A percentile compares a stretch with the other conserved stretches of the same genome.
phyloP scores from a whole-genome alignment of 2,329 filamentous ascomycete species.

The Ascomycota sp. region DNA sequence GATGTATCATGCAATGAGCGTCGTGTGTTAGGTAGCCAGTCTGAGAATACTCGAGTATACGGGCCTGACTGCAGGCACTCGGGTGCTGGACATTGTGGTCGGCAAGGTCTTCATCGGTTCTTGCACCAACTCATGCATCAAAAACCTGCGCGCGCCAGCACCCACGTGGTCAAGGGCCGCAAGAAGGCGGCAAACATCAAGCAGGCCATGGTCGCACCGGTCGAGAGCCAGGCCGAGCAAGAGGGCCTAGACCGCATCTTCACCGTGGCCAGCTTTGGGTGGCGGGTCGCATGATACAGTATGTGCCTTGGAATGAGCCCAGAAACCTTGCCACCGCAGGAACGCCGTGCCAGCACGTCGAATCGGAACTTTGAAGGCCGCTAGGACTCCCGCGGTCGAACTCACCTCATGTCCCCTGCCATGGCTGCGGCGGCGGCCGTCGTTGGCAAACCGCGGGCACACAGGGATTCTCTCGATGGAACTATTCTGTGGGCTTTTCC shows the following conservation, averaged over 20 bases:
- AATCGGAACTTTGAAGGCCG: constrained; percentile 97
- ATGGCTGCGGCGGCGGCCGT: constrained; percentile 90
- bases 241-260: constrained; percentile 93
- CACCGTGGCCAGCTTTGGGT: constrained; percentile 79
- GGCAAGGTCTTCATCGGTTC: constrained; percentile 98
- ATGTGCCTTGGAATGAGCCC: constrained; percentile 99
- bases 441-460: constrained; percentile 76
- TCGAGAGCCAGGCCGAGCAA: constrained; percentile 77
- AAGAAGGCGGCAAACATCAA: constrained; percentile 78
- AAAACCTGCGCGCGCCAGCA: constrained; percentile 80
- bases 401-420: constrained; percentile 89
- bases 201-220: constrained; percentile 86
- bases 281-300: constrained; percentile 93
- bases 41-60: constrained; percentile 84
- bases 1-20: too few relatives aligned
- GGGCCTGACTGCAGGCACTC: constrained; percentile 71
- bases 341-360: constrained; percentile 86
- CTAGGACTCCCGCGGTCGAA: constrained; percentile 78
- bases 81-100: constrained; percentile 75
- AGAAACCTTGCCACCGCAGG: constrained; percentile 78
- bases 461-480: too few relatives aligned
- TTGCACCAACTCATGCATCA: constrained; percentile 93
- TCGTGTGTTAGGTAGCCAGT: constrained; percentile 56
- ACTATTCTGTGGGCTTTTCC: too few relatives aligned
- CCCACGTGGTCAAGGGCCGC: constrained; percentile 67